Base-by-base conservation (phyloP, 305 asterid species). In the Caryopteris hybrid region DNA sequence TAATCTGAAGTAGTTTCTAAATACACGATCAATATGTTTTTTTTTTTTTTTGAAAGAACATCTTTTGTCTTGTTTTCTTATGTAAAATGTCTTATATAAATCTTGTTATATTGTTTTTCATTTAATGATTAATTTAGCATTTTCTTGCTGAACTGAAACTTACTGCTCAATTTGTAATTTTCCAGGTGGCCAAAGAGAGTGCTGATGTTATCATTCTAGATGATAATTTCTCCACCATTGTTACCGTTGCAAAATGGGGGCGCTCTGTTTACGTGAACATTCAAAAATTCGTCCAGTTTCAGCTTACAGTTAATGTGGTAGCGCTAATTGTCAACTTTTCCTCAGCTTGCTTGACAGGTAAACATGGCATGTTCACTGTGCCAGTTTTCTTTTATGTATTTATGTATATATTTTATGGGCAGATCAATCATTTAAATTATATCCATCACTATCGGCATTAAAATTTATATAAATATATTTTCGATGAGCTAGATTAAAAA, bases 331-430 rank as follows among this genome's bases (percentile, higher is more conserved):
- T 92, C 87, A 92, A 92, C 88, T 92, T 92, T 68, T 86, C 96
- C 43, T 92, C 98, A 45, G 98, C 98, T 72, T 89, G 98, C 83
- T 83, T 92, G 84, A 92, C 96, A 68, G 98, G 98, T 89, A 78
- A 56, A 38, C 51, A 33, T 56, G 6, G 25, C 50, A 21, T 46
- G n/a, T n/a, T n/a, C n/a, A n/a, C 48, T 50, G 17, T 39, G 6
- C 64, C 8, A 21, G 23, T 17, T 73, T 42, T 60, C 41, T 62
- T 45, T 58, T 45, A 62, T 42, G 23, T 18, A 27, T 56, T 56
- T 14, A 34, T 58, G 21, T 17, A 2, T 31, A 12, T 53, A n/a
- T 10, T n/a, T n/a, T n/a, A n/a, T n/a, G n/a, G n/a, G n/a, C n/a
- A n/a, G n/a, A n/a, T n/a, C n/a, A n/a, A n/a, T n/a, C n/a, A 29